phyloP scores from a whole-genome alignment of 768 basidiomycete genomes.

The Tubosaeta sp. region DNA sequence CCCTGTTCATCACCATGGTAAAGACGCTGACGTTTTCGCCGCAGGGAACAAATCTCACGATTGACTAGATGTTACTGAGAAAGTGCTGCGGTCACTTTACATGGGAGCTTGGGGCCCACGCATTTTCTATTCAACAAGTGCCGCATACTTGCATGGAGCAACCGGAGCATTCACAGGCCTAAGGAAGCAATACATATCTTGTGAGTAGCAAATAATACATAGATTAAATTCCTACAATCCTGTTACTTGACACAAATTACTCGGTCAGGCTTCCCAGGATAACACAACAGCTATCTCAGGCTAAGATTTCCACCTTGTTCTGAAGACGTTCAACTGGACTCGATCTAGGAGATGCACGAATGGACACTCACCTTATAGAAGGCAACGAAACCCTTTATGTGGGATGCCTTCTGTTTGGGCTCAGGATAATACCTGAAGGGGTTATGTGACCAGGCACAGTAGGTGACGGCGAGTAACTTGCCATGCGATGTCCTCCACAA shows the following conservation, averaged over 20 bases:
- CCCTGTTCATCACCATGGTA: no score
- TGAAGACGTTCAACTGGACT: not conserved
- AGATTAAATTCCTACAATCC: not conserved
- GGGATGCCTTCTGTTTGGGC: slow-evolving; percentile 50
- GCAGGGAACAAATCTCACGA: no score
- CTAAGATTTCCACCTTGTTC: slow-evolving; percentile 21
- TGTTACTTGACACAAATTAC: not conserved
- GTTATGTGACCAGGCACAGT: not conserved
- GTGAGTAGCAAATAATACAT: not conserved
- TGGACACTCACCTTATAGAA: slow-evolving; percentile 68
- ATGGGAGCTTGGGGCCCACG: no score
- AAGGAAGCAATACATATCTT: not conserved
- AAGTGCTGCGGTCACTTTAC: no score
- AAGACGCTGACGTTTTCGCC: no score
- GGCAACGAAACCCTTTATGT: slow-evolving; percentile 65
- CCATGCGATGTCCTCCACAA: slow-evolving; percentile 64
- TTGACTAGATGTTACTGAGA: no score
- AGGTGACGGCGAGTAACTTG: slow-evolving; percentile 24
- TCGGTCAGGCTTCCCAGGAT: not conserved
- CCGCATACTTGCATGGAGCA: no score
- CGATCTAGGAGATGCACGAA: not conserved
- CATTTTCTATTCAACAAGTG: no score
- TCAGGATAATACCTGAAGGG: slow-evolving; percentile 64
- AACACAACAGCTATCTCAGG: not conserved
- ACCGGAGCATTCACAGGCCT: no score